Evolutionary conservation across 345 rosid genomes (phyloP).

Genomic region (Triadica sebifera): DNA sequence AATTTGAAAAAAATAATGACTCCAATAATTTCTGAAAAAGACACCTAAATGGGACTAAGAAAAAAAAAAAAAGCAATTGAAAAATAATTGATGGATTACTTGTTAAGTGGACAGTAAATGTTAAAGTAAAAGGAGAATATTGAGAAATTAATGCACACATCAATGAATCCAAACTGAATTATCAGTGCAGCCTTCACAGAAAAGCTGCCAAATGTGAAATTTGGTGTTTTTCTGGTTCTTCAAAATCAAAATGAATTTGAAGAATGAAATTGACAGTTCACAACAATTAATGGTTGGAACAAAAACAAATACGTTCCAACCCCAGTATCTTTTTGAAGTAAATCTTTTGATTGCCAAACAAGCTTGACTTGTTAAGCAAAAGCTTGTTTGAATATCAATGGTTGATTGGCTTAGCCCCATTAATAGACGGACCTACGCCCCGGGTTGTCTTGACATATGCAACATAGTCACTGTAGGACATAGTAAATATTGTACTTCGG

Average conservation of each 20-base stretch:
- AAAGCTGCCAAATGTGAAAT: not conserved
- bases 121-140: too few relatives aligned
- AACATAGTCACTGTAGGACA: slow-evolving; percentile 78
- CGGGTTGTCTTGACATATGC: slow-evolving; percentile 65
- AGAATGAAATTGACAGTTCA: slow-evolving; percentile 34
- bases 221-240: slow-evolving; percentile 20
- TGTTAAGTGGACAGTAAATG: too few relatives aligned
- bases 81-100: too few relatives aligned
- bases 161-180: too few relatives aligned
- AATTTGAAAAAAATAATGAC: too few relatives aligned
- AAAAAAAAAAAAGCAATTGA: too few relatives aligned
- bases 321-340: not conserved
- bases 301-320: slow-evolving; percentile 28
- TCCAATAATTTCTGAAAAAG: too few relatives aligned
- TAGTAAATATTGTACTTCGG: slow-evolving; percentile 79
- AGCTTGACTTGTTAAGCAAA: slow-evolving; percentile 26
- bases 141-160: too few relatives aligned
- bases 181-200: too few relatives aligned
- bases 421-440: slow-evolving; percentile 57
- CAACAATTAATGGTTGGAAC: slow-evolving; percentile 28
- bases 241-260: slow-evolving; percentile 51
- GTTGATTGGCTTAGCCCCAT: slow-evolving; percentile 43
- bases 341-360: slow-evolving; percentile 19
- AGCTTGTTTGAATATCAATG: slow-evolving; percentile 36
- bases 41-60: too few relatives aligned